These are phyloP conservation scores for Kodamaea neixiangensis DNA, from an alignment of 805 yeast genomes.

Conservation along the genomic window DNA sequence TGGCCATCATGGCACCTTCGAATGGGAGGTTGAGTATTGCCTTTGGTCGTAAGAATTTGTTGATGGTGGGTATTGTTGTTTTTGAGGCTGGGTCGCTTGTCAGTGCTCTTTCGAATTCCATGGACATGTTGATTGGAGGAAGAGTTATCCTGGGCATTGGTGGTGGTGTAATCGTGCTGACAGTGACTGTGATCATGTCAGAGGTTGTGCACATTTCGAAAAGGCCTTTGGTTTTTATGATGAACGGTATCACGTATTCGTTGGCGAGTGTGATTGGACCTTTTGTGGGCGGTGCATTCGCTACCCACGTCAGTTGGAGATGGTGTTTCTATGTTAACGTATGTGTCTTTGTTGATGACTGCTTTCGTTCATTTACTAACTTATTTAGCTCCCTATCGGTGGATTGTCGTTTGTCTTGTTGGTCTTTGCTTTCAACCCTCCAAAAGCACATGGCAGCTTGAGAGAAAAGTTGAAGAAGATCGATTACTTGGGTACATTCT, in stretches of 20 bases:
- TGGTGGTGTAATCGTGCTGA: constrained; percentile 36
- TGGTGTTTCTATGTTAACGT: constrained; percentile 31
- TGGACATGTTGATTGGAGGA: constrained; percentile 43
- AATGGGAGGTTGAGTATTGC: constrained; percentile 40
- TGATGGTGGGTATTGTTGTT: constrained; percentile 24
- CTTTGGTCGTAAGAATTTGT: constrained; percentile 37
- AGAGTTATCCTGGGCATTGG: constrained; percentile 41
- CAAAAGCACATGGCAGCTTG: constrained; percentile 14
- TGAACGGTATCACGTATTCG: constrained; percentile 20
- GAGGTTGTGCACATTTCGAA: constrained; percentile 34
- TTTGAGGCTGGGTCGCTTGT: constrained; percentile 39
- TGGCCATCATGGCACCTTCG: constrained; percentile 33
- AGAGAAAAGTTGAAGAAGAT: constrained; percentile 18
- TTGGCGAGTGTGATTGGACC: constrained; percentile 29
- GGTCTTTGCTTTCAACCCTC: constrained; percentile 22
- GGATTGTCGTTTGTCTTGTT: constrained; percentile 22
- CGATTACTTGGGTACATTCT: constrained; percentile 24
- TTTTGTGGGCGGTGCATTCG: constrained; percentile 28
- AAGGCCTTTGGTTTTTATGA: constrained; percentile 24
- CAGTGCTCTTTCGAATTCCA: constrained; percentile 36
- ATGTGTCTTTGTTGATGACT: too few species aligned
- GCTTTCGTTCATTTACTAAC: too few species aligned
- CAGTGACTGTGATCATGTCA: constrained; percentile 29
- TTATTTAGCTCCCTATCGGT: constrained; percentile 26
- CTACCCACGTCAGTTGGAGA: constrained; percentile 28